Percentiles rank a stretch among this genome's conserved stretches.
Evolutionary conservation across 2,329 filamentous ascomycete genomes (phyloP).

Genomic region (Ascochyta rabiei): DNA sequence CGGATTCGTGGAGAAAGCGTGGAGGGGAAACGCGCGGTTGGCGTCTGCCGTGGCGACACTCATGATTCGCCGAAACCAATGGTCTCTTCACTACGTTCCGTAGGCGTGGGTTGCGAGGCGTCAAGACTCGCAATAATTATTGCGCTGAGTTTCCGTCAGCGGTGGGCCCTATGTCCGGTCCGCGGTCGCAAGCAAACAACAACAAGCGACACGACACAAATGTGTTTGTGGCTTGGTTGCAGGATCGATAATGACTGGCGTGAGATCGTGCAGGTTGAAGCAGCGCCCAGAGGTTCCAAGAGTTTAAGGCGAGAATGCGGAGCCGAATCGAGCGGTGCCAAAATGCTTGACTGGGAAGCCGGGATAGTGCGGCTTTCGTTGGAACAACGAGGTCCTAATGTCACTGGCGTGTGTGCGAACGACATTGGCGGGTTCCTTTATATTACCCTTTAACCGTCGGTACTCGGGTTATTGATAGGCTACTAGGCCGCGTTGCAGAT

Average conservation of each 20-base stretch:
- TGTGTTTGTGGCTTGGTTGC: slow-evolving; percentile 9
- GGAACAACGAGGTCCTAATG: neutral
- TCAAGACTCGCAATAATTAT: slow-evolving; percentile 15
- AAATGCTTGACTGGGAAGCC: slow-evolving; percentile 11
- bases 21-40: slow-evolving; percentile 51
- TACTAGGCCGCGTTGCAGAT: neutral
- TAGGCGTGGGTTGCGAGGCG: slow-evolving; percentile 4
- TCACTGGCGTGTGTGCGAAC: slow-evolving; percentile 10
- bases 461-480: slow-evolving; percentile 9
- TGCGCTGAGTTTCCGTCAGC: slow-evolving; percentile 7
- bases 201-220: neutral
- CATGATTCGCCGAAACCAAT: slow-evolving; percentile 9
- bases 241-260: neutral
- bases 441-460: slow-evolving; percentile 17
- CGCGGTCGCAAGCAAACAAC: slow-evolving; percentile 1
- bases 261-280: slow-evolving; percentile 6
- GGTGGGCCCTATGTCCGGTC: neutral
- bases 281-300: slow-evolving; percentile 8
- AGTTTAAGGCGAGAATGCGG: slow-evolving; percentile 1
- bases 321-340: slow-evolving; percentile 8
- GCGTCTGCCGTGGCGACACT: slow-evolving; percentile 23
- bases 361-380: neutral
- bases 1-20: slow-evolving; percentile 53
- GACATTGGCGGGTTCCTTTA: slow-evolving; percentile 14
- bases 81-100: neutral